Conservation (phyloP, 257 asterid genomes). For the Linaria vulgaris region DNA sequence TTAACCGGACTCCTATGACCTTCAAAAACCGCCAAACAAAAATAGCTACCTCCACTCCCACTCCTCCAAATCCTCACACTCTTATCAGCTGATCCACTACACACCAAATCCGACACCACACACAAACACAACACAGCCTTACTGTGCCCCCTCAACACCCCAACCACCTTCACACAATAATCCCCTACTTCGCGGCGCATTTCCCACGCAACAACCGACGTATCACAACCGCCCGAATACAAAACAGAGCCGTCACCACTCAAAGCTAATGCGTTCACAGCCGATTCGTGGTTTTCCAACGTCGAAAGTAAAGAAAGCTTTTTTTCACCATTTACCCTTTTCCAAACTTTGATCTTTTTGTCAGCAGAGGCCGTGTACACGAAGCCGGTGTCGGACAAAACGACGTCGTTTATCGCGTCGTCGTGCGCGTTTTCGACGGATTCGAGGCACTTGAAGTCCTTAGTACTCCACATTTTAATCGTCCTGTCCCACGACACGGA, state of each 20-base stretch:
- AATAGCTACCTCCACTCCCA: slow-evolving; percentile 50
- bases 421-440: slow-evolving; percentile 70
- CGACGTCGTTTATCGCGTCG: slow-evolving; percentile 76
- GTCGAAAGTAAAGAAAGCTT: slow-evolving; percentile 40
- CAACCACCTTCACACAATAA: slow-evolving; percentile 51
- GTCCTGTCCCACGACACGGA: slow-evolving; percentile 91
- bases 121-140: slow-evolving; percentile 66
- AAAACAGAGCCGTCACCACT: slow-evolving; percentile 53
- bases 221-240: slow-evolving; percentile 82
- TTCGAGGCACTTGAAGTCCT: slow-evolving; percentile 66
- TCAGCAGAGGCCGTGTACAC: slow-evolving; percentile 82
- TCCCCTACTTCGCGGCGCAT: slow-evolving; percentile 35
- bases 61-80: slow-evolving; percentile 70
- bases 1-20: slow-evolving; percentile 81
- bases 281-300: slow-evolving; percentile 65
- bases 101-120: slow-evolving; percentile 53
- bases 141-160: slow-evolving; percentile 71
- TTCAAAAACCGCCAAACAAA: slow-evolving; percentile 65
- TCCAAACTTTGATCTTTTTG: slow-evolving; percentile 62
- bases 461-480: slow-evolving; percentile 71
- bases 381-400: slow-evolving; percentile 27
- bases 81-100: slow-evolving; percentile 87
- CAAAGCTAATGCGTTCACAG: slow-evolving; percentile 72
- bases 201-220: slow-evolving; percentile 78
- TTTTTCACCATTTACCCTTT: slow-evolving; percentile 31